Base-by-base conservation (phyloP, 2,329 filamentous ascomycete species). In the Aspergillus sp. region DNA sequence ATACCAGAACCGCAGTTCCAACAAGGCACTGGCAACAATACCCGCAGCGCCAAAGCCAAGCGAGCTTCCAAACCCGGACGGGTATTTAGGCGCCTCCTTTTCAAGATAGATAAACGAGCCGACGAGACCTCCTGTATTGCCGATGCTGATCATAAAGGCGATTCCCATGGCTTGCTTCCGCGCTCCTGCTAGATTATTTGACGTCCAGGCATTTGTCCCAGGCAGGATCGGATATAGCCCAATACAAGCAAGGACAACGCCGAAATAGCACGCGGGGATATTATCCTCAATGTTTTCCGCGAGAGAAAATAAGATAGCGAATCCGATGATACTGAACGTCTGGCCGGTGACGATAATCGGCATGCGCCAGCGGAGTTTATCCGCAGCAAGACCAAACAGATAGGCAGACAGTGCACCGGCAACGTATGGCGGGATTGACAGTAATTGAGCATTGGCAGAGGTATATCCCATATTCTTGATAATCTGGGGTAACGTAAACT, bases 381-480 rank as follows among this genome's bases (percentile, higher is more conserved):
- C 76, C 1, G 76, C 71, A 20, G 75, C 66, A 5, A 74, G 54
- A 0, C 70, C 71, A 48, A 73, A 72, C 1, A 61, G 50, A 33
- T 70, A 73, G 0, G 68, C 66, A 19, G 63, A 66, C 3, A 62
- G 22, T 2, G 66, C 68, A n/a, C 68, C 76, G 17, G 69, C 65
- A 2, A 66, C 64, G 46, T 78, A 78, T 0, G 76, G 75, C 33
- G 39, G 63, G 2, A 66, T 61, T 2, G 63, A 63, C 24, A 66
- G 12, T 2, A 72, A 61, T 39, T 73, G 67, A 1, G 72, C 71
- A n/a, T 63, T 68, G 7, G 70, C 63, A 5, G 71, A 71, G 1
- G 72, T 70, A 58, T 74, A 80, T 0, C 77, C 77, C 71, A 80
- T 77, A 5, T 70, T 70, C 11, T 69, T 67, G 40, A 79, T 74